A percentile compares a stretch with the other conserved stretches of the same genome.
Evolutionary conservation across 371 early-diverging fungal species (phyloP).

Genomic region (Conidiobolus coronatus): DNA sequence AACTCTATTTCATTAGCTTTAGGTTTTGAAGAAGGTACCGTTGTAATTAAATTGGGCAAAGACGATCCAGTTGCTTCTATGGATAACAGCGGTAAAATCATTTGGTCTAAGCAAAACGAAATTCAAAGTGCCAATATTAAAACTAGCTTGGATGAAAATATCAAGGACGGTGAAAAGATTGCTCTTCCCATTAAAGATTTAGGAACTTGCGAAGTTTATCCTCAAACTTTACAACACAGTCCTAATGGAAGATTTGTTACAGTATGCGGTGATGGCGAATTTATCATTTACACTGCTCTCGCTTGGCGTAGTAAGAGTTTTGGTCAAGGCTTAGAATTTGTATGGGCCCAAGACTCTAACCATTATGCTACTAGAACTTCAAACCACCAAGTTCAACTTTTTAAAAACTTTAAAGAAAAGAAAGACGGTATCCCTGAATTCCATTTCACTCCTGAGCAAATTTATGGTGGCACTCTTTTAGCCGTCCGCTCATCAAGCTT

Average conservation of each 20-base stretch:
- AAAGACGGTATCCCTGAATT: conserved; percentile 31
- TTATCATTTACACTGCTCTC: conserved; percentile 95
- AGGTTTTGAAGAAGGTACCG: conserved; percentile 89
- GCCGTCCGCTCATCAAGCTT: conserved; percentile 49
- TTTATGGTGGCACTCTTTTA: conserved; percentile 81
- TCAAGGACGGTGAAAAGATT: conserved; percentile 84
- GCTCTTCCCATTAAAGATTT: conserved; percentile 74
- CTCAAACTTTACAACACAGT: conserved; percentile 84
- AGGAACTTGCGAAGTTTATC: conserved; percentile 93
- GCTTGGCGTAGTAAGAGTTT: conserved; percentile 98
- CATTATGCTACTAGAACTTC: conserved; percentile 92
- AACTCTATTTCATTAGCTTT: conserved; percentile 80
- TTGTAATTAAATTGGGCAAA: conserved; percentile 78
- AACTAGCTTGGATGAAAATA: conserved; percentile 23
- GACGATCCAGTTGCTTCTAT: conserved; percentile 94
- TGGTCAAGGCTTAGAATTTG: conserved; percentile 85
- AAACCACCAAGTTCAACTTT: conserved; percentile 56
- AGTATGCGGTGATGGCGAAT: conserved; percentile 96
- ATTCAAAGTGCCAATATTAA: conserved; percentile 88
- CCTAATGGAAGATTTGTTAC: conserved; percentile 97
- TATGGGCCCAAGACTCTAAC: conserved; percentile 88
- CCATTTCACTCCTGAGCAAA: conserved; percentile 69
- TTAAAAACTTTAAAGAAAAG: conserved; percentile 82
- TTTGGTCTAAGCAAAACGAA: conserved; percentile 92
- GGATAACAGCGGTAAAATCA: conserved; percentile 90